These are phyloP conservation scores for Trypanosoma mega DNA, from an alignment of 208 protist genomes.

Conservation along the genomic window DNA sequence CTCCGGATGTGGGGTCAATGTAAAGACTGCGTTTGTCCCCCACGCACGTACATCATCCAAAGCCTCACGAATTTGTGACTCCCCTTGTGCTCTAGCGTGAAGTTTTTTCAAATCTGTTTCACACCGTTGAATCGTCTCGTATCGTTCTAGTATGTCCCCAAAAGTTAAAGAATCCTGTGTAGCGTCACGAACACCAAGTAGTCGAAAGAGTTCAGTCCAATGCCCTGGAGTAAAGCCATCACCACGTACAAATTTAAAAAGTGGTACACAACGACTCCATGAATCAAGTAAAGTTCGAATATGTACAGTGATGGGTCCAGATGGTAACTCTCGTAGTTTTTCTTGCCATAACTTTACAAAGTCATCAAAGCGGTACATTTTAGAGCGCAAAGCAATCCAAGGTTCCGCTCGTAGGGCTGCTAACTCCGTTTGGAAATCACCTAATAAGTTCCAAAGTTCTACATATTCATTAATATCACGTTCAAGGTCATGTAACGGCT, in stretches of 20 bases:
- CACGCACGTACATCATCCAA: constrained; percentile 94
- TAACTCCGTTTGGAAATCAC: constrained; percentile 85
- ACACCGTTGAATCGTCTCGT: constrained; percentile 72
- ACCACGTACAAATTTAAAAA: constrained; percentile 93
- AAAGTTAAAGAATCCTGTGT: constrained; percentile 92
- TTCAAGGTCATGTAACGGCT: constrained; percentile 71
- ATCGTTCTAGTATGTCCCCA: constrained; percentile 85
- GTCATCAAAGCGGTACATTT: constrained; percentile 95
- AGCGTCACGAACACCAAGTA: constrained; percentile 75
- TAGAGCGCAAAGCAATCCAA: constrained; percentile 94
- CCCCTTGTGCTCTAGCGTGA: constrained; percentile 93
- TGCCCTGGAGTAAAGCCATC: constrained; percentile 95
- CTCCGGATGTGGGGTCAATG: constrained; percentile 75
- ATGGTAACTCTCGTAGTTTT: constrained; percentile 71
- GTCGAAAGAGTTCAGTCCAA: constrained; percentile 93
- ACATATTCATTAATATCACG: constrained; percentile 84
- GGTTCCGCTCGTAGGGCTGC: constrained; percentile 71
- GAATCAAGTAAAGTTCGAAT: constrained; percentile 88
- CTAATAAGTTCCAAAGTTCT: constrained; percentile 87
- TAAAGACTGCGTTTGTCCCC: constrained; percentile 87
- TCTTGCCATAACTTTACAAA: constrained; percentile 93
- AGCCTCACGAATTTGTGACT: constrained; percentile 95
- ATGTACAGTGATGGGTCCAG: constrained; percentile 83
- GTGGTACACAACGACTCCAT: constrained; percentile 77
- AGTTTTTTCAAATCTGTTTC: constrained; percentile 92